Base-by-base conservation (phyloP, 2,329 filamentous ascomycete species). In the Mycosphaerelloides madeirae region DNA sequence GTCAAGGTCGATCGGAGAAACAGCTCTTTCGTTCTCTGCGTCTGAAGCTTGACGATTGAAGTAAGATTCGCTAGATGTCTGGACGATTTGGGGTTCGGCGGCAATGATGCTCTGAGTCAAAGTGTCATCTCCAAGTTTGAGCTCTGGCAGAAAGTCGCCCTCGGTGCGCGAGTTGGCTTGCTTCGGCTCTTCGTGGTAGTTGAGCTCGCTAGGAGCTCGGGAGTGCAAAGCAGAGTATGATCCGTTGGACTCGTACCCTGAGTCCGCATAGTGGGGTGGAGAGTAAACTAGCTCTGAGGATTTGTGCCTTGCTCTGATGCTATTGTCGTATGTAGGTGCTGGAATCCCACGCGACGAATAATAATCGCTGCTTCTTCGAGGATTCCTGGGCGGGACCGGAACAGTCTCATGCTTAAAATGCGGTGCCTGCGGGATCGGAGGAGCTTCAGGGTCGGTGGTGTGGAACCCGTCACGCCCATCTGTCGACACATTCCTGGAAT, bases 231-330 rank as follows among this genome's bases (percentile, higher is more conserved):
- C 48, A 29, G 52, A 53, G 1, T 29, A 25, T 3, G 50, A 41
- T 12, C 41, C 52, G 18, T 44, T 47, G 14, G 59, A 61, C 14
- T 56, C 53, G 33, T 61, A 62, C 3, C 59, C 59, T 38, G 59
- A 62, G 37, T 62, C 59, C 29, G 56, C 51, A 3, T 55, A 59
- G 15, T 45, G 42, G 28, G 37, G 40, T 6, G 40, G 42, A 15
- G 29, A 32, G 25, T 48, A 42, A 28, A 45, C 39, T 11, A 34
- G 42, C 13, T 42, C 47, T 22, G 22, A 25, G 22, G 22, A 9
- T 9, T 25, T 25, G 6, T 25, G 22, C 9, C 22, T 5, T 25
- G 22, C 6, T 9, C 5, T 25, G 22, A 9, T 6, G 22, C 9
- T 25, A 9, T 25, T 25, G 33, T 35, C 15, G 33, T 18, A n/a